A percentile compares a stretch with the other conserved stretches of the same genome.
Conservation (phyloP, 208 protist genomes). For the Blechomonas ayalai region DNA sequence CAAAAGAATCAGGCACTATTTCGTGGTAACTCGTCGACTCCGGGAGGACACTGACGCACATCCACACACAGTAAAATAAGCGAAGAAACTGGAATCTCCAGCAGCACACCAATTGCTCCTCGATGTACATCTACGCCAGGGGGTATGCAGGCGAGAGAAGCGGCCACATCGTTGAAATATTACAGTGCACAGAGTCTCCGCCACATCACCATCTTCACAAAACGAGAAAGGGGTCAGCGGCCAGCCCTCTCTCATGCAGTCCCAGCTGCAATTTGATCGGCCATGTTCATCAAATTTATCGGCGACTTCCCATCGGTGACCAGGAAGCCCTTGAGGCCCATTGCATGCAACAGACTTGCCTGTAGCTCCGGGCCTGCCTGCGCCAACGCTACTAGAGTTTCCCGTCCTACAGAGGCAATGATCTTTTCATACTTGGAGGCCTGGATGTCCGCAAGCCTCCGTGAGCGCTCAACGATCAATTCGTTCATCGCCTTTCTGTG, state of each 20-base stretch:
- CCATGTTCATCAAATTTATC: constrained; percentile 88
- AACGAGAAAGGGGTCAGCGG: not conserved
- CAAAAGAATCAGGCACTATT: too few relatives aligned
- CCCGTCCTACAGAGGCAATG: constrained; percentile 78
- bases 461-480: constrained; percentile 63
- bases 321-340: constrained; percentile 82
- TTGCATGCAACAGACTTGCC: constrained; percentile 49
- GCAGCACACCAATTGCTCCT: too few relatives aligned
- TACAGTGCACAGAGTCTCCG: not conserved
- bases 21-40: too few relatives aligned
- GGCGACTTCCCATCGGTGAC: constrained; percentile 77
- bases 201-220: not conserved
- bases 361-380: constrained; percentile 86
- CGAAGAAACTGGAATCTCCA: too few relatives aligned
- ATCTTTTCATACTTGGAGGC: constrained; percentile 63
- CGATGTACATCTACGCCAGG: too few relatives aligned
- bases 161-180: not conserved
- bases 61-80: too few relatives aligned
- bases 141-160: not conserved
- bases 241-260: not conserved
- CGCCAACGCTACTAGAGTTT: constrained; percentile 84
- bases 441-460: constrained; percentile 51
- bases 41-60: too few relatives aligned
- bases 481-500: constrained; percentile 62
- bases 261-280: constrained; percentile 55